A percentile compares a stretch with the other conserved stretches of the same genome.
Evolutionary conservation across 805 yeast genomes (phyloP).

Genomic region (Hanseniaspora meyeri): DNA sequence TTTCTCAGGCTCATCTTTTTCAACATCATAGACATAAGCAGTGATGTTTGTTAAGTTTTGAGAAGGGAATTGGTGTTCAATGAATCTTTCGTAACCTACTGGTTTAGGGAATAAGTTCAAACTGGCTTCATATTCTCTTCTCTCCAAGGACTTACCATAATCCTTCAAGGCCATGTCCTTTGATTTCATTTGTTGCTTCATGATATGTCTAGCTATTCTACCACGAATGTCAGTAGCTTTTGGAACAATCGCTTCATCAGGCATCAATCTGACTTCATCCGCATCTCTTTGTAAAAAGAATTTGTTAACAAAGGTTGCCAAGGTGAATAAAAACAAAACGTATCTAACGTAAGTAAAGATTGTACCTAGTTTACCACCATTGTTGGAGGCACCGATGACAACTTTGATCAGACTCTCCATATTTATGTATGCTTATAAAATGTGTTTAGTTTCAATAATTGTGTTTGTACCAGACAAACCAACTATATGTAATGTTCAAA

Average conservation of each 20-base stretch:
- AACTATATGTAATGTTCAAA: not conserved
- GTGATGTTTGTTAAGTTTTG: conserved; percentile 13
- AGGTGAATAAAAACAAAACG: not conserved
- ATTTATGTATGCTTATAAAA: not conserved
- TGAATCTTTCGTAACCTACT: conserved; percentile 8
- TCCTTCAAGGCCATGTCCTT: conserved; percentile 14
- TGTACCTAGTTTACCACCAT: conserved; percentile 12
- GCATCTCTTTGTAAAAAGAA: conserved; percentile 10
- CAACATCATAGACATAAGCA: conserved; percentile 13
- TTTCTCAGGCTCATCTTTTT: conserved; percentile 8
- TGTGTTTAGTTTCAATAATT: not conserved
- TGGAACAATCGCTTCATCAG: conserved; percentile 11
- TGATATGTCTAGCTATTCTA: conserved; percentile 9
- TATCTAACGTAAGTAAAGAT: conserved; percentile 13
- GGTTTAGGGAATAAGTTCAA: conserved; percentile 13
- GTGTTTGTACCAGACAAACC: not conserved
- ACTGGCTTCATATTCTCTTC: conserved; percentile 14
- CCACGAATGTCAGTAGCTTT: conserved; percentile 6
- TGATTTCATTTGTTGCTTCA: conserved; percentile 14
- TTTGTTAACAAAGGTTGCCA: conserved; percentile 10
- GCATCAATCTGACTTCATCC: conserved; percentile 14
- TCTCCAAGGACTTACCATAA: conserved; percentile 14
- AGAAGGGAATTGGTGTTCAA: conserved; percentile 11
- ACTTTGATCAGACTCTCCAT: conserved; percentile 10
- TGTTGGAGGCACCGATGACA: conserved; percentile 10